These are phyloP conservation scores for Cunninghamia lanceolata DNA, from an alignment of 75 land plant genomes.

Conservation along the genomic window DNA sequence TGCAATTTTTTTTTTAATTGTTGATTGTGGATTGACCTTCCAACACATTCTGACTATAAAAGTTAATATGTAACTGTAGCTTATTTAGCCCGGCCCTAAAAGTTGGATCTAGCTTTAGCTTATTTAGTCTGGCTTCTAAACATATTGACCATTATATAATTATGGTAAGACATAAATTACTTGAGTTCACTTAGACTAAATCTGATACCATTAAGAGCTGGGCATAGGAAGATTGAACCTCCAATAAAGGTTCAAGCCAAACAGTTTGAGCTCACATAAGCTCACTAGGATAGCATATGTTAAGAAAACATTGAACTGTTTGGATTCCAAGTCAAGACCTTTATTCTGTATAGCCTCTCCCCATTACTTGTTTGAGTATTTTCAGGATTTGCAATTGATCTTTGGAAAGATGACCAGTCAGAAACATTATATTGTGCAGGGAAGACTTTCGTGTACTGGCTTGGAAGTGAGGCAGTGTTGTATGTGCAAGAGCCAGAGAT, in stretches of 20 bases:
- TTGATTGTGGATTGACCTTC: background rate
- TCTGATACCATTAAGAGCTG: too few species aligned
- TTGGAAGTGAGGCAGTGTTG: conserved; percentile 28
- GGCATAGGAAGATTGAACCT: background rate
- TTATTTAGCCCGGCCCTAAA: too few species aligned
- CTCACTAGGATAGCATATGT: background rate
- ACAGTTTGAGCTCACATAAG: background rate
- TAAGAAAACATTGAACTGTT: too few species aligned
- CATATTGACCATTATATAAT: too few species aligned
- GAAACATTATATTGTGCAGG: conserved; percentile 27
- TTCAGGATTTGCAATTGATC: background rate
- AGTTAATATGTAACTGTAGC: too few species aligned
- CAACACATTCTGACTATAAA: background rate
- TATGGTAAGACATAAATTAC: too few species aligned
- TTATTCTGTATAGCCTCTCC: too few species aligned
- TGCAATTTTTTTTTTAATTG: background rate
- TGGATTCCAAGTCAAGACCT: too few species aligned
- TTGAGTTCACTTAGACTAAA: too few species aligned
- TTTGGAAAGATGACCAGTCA: background rate
- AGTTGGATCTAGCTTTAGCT: too few species aligned
- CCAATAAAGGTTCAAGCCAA: background rate
- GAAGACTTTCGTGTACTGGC: conserved; percentile 33
- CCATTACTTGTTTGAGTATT: background rate
- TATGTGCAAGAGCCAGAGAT: conserved; percentile 46
- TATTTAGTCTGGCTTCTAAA: too few species aligned